Evolutionary conservation across 768 basidiomycete species (phyloP).

Genomic region (Suillus cothurnatus): DNA sequence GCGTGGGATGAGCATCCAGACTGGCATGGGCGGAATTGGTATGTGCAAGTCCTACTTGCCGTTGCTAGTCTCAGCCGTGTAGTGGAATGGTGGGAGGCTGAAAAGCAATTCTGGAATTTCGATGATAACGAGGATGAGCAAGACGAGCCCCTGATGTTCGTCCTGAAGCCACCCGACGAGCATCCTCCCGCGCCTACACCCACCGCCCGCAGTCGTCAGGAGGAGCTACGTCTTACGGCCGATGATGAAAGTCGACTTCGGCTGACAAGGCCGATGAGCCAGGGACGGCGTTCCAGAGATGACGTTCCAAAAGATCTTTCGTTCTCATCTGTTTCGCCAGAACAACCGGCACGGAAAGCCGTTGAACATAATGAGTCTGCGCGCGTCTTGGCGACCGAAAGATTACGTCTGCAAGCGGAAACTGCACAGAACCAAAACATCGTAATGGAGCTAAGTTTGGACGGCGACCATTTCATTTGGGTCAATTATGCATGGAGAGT

Average conservation of each 20-base stretch:
- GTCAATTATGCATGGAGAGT: slow-evolving; percentile 94
- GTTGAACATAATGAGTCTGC: slow-evolving; percentile 71
- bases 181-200: slow-evolving; percentile 41
- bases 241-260: slow-evolving; percentile 44
- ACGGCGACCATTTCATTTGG: slow-evolving; percentile 95
- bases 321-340: slow-evolving; percentile 38
- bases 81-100: slow-evolving; percentile 99
- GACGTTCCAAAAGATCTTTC: slow-evolving; percentile 55
- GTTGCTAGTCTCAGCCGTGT: slow-evolving; percentile 95
- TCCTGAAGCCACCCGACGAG: slow-evolving; percentile 86
- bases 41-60: slow-evolving; percentile 93
- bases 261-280: slow-evolving; percentile 50
- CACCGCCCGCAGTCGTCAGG: slow-evolving; percentile 37
- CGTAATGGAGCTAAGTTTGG: slow-evolving; percentile 90
- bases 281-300: slow-evolving; percentile 58
- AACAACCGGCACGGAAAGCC: slow-evolving; percentile 43
- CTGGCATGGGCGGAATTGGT: slow-evolving; percentile 98
- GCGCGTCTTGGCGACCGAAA: slow-evolving; percentile 85
- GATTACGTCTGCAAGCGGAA: slow-evolving; percentile 87
- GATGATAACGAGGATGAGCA: slow-evolving; percentile 89
- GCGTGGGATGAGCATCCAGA: slow-evolving; percentile 98
- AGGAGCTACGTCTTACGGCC: slow-evolving; percentile 37
- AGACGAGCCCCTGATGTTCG: slow-evolving; percentile 90
- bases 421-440: slow-evolving; percentile 96
- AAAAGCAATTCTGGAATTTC: slow-evolving; percentile 99